These are phyloP conservation scores for Ganoderma leucocontextum DNA, from an alignment of 1,284 basidiomycete genomes.

Conservation along the genomic window DNA sequence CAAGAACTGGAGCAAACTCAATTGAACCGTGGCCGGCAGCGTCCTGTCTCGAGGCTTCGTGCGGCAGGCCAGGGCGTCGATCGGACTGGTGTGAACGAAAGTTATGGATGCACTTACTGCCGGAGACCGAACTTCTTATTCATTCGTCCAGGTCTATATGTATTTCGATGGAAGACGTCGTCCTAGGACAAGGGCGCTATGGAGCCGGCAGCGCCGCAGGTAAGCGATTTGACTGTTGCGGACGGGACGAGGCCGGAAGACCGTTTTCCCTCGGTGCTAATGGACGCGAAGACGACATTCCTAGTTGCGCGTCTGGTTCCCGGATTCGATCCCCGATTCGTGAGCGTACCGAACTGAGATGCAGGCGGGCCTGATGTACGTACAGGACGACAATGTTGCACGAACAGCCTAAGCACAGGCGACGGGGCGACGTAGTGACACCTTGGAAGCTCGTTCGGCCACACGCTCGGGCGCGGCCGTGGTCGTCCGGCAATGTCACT, in stretches of 20 bases:
- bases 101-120: background rate
- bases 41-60: background rate
- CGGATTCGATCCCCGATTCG: background rate
- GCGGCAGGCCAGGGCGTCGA: background rate
- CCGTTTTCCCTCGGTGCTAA: background rate
- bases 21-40: background rate
- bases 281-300: background rate
- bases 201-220: background rate
- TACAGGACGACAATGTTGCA: background rate
- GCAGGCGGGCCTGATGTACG: background rate
- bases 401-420: background rate
- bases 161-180: background rate
- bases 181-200: background rate
- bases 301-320: background rate
- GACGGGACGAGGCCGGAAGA: background rate
- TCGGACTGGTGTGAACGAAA: background rate
- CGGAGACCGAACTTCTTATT: background rate
- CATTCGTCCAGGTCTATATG: background rate
- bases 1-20: background rate
- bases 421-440: background rate
- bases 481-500: background rate
- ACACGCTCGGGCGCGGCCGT: conserved; percentile 7
- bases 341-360: conserved; percentile 4
- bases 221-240: background rate
- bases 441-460: conserved; percentile 6